Evolutionary conservation across 495 filamentous ascomycete species (phyloP), one percentile per base, ranked within the genome.

Genomic region (Neurospora sp.): DNA sequence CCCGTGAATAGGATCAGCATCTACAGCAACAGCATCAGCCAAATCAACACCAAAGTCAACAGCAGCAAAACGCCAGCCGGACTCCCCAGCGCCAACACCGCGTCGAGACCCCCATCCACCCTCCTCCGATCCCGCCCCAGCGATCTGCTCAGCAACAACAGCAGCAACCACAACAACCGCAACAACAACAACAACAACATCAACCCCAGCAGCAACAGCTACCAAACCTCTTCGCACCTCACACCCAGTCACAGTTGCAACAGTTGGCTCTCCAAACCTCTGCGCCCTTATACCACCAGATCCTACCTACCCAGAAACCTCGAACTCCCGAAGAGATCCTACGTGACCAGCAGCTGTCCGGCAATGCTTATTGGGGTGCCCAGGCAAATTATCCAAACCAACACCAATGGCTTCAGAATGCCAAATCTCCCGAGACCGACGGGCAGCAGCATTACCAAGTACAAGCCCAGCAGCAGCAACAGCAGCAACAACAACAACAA

Each of bases 51-150:
- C 35, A 12, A 73, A 31, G 31, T n/a, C 72, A 39, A 39, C 69
- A 69, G 31, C 41, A 70, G 38, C 71, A 66, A 69, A 38, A 70
- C 46, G 54, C 44, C 35, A 39, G 20, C 27, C 23, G 35, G 6
- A 71, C 35, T 12, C 41, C 74, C 39, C 73, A 37, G 40, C 69
- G 41, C 31, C 73, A 38, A 18, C 41, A 31, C 37, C 74, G 70
- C 37, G 38, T 62, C 72, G 76, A 79, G 69, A 77, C 74, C 5
- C 74, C 77, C 37, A 73, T 77, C 72, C 74, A 37, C 20, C 77
- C 74, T 39, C 77, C 77, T 10, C 75, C 72, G 37, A 23, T 77
- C 12, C 76, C 42, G 42, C 73, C 27, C 18, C 54, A 44, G 46
- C 59, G 73, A 41, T 48, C 27, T 69, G 35, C 44, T 12, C 76